These are phyloP conservation scores for Coniochaeta pulveracea DNA, from an alignment of 2,329 filamentous ascomycete genomes.

Conservation along the genomic window DNA sequence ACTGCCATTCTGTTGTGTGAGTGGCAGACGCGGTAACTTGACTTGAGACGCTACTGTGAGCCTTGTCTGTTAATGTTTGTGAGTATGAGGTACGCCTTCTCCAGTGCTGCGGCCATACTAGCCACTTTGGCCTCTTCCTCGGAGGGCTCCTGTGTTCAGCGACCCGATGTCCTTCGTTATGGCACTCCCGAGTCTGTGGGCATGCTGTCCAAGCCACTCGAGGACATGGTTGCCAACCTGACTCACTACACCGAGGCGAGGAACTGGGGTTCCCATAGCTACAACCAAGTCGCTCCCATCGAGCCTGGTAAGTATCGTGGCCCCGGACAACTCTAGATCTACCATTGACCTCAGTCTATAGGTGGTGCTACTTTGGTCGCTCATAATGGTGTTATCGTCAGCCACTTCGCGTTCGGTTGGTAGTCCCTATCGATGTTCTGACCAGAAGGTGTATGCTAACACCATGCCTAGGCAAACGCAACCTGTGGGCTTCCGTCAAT, in stretches of 20 bases:
- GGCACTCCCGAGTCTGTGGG: constrained; percentile 13
- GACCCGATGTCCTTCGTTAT: not conserved
- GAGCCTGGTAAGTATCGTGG: constrained; percentile 11
- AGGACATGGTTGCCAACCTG: constrained; percentile 13
- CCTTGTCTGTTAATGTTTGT: too few relatives aligned
- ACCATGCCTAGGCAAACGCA: too few relatives aligned
- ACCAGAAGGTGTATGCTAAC: too few relatives aligned
- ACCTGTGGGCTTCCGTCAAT: constrained; percentile 17
- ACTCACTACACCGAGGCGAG: constrained; percentile 10
- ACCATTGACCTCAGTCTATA: not conserved
- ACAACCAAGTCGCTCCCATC: constrained; percentile 11
- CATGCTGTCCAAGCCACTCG: constrained; percentile 15
- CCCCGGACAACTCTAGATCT: not conserved
- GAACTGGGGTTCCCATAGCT: constrained; percentile 5
- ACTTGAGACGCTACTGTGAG: too few relatives aligned
- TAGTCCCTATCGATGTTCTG: too few relatives aligned
- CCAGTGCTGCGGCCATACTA: too few relatives aligned
- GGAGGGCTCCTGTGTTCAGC: too few relatives aligned
- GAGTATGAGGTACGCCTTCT: too few relatives aligned
- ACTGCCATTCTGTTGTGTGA: too few relatives aligned
- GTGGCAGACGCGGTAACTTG: too few relatives aligned
- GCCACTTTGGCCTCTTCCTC: too few relatives aligned
- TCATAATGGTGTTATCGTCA: constrained; percentile 13
- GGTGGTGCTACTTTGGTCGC: constrained; percentile 12
- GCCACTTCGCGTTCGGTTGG: constrained; percentile 16